Evolutionary conservation across 257 asterid species (phyloP).

Genomic region (Ajuga chamaepitys): DNA sequence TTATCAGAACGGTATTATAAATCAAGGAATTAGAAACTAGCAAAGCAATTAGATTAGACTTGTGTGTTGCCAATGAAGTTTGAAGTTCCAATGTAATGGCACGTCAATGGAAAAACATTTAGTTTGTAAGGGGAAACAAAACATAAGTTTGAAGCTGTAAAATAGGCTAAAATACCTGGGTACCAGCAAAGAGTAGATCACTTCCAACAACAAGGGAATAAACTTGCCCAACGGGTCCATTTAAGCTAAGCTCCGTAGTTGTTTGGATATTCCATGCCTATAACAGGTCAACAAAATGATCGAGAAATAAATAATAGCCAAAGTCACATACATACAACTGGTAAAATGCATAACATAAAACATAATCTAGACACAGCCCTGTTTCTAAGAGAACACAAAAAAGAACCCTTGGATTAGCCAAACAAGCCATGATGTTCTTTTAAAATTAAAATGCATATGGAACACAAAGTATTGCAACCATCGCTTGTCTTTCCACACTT

Average conservation of each 20-base stretch:
- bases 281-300: slow-evolving; percentile 11
- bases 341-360: not conserved
- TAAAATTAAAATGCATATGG: not conserved
- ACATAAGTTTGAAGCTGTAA: not conserved
- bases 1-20: not conserved
- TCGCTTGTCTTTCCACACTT: not conserved
- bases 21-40: slow-evolving; percentile 7
- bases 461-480: not conserved
- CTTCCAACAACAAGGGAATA: slow-evolving; percentile 81
- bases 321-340: not conserved
- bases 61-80: not conserved
- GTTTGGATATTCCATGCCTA: slow-evolving; percentile 98
- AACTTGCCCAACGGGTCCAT: slow-evolving; percentile 96
- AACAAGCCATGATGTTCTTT: not conserved
- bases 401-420: not conserved
- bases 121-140: not conserved
- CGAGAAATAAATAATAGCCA: not conserved
- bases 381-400: not conserved
- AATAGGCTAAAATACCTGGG: slow-evolving; percentile 56
- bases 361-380: not conserved
- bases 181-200: slow-evolving; percentile 84
- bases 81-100: not conserved
- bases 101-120: not conserved
- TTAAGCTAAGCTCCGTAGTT: slow-evolving; percentile 67
- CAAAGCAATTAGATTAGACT: not conserved